Evolutionary conservation across 129 eudicot species (phyloP).

Genomic region (Mikania micrantha): DNA sequence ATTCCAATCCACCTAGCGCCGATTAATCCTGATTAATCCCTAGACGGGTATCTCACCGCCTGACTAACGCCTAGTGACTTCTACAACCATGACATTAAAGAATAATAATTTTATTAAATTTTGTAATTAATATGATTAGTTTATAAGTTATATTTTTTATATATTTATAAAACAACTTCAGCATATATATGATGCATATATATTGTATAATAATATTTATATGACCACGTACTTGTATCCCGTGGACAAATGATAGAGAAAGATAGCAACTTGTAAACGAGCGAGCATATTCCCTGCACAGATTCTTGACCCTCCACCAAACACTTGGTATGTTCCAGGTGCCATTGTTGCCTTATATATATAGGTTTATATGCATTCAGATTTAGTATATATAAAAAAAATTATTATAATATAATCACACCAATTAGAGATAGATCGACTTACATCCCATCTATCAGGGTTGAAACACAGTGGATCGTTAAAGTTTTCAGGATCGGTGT

Average conservation of each 20-base stretch:
- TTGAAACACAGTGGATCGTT: constrained; percentile 41
- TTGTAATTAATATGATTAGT: too few species aligned
- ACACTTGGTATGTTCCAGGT: constrained; percentile 33
- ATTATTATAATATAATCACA: too few species aligned
- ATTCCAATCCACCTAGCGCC: too few species aligned
- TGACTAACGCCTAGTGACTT: too few species aligned
- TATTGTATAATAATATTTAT: neutral
- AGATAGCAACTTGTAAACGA: constrained; percentile 41
- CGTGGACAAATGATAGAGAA: constrained; percentile 35
- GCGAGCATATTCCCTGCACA: constrained; percentile 50
- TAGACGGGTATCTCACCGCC: too few species aligned
- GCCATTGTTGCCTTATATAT: constrained; percentile 11
- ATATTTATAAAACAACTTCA: too few species aligned
- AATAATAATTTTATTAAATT: too few species aligned
- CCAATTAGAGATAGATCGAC: too few species aligned
- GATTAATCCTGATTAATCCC: too few species aligned
- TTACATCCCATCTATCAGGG: constrained; percentile 58
- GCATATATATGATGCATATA: too few species aligned
- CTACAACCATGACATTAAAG: too few species aligned
- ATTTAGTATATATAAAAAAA: neutral
- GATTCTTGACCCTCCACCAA: constrained; percentile 39
- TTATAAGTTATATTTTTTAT: too few species aligned
- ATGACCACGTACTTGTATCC: constrained; percentile 36
- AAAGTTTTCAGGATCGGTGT: constrained; percentile 43
- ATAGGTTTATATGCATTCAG: constrained; percentile 5